phyloP scores from a whole-genome alignment of 805 yeast species.

The Yamadazyma scolyti region DNA sequence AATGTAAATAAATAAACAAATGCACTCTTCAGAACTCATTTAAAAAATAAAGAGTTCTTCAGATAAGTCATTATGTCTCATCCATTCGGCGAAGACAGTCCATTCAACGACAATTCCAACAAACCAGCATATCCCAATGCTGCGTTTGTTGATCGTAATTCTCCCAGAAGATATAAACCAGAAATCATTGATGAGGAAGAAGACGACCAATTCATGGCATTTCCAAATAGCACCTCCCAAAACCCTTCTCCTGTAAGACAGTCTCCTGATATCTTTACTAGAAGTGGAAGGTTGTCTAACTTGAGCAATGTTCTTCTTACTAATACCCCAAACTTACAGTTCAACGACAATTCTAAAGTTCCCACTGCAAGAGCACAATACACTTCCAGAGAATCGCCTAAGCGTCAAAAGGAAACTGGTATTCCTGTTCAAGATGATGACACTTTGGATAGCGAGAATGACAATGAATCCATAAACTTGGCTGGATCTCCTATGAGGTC shows the following conservation, averaged over 20 bases:
- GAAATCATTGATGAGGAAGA: constrained; percentile 16
- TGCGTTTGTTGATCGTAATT: constrained; percentile 36
- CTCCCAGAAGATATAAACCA: constrained; percentile 34
- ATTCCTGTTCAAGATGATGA: constrained; percentile 42
- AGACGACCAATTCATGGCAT: constrained; percentile 27
- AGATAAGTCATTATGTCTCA: constrained; percentile 18
- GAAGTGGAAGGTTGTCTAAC: constrained; percentile 24
- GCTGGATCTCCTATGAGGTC: constrained; percentile 35
- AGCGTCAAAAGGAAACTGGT: constrained; percentile 46
- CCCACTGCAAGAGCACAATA: constrained; percentile 62
- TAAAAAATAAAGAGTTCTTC: background rate
- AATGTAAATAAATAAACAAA: constrained; percentile 6
- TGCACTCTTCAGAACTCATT: background rate
- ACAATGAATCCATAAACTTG: constrained; percentile 19
- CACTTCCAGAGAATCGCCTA: constrained; percentile 71
- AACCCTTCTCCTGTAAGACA: constrained; percentile 18
- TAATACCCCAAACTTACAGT: constrained; percentile 23
- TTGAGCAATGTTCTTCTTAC: constrained; percentile 16
- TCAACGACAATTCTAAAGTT: constrained; percentile 5
- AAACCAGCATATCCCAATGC: constrained; percentile 34
- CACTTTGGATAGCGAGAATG: constrained; percentile 38
- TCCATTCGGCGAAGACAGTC: constrained; percentile 31
- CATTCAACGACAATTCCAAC: constrained; percentile 28
- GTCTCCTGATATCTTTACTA: constrained; percentile 42
- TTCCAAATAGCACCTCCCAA: constrained; percentile 17